Conservation (phyloP, 129 eudicot species). For the Sambucus nigra region DNA sequence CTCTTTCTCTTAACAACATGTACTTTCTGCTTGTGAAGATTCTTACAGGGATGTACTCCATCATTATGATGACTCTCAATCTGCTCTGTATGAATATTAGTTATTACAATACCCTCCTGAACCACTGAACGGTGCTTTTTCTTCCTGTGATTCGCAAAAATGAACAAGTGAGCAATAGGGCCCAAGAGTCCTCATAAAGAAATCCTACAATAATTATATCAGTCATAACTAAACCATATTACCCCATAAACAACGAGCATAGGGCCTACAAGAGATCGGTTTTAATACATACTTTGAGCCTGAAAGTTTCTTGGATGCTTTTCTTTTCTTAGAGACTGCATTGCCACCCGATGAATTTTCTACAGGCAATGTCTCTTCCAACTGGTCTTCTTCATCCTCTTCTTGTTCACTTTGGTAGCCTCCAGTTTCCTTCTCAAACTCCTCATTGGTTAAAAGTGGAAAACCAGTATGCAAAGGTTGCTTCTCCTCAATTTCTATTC, state of each 20-base stretch:
- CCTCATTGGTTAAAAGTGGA: constrained; percentile 74
- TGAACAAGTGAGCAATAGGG: constrained; percentile 7
- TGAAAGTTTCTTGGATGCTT: constrained; percentile 36
- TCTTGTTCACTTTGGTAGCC: constrained; percentile 63
- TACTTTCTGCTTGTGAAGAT: constrained; percentile 21
- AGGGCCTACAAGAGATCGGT: constrained; percentile 1
- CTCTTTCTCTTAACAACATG: constrained; percentile 14
- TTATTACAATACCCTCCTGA: constrained; percentile 19
- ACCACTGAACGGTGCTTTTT: constrained; percentile 34
- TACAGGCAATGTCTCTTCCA: constrained; percentile 16
- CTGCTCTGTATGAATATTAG: constrained; percentile 20
- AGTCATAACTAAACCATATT: not conserved
- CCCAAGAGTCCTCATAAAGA: constrained; percentile 2
- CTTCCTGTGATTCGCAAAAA: constrained; percentile 30
- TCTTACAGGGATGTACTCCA: constrained; percentile 19
- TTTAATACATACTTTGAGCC: constrained; percentile 50
- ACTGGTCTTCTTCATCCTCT: constrained; percentile 31
- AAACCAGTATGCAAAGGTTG: constrained; percentile 37
- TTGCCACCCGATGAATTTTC: constrained; percentile 26
- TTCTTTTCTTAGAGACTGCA: constrained; percentile 59
- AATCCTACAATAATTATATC: not conserved
- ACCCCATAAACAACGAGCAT: constrained; percentile 1
- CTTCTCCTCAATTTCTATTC: constrained; percentile 23
- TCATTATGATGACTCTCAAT: constrained; percentile 10
- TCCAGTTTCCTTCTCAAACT: constrained; percentile 69